phyloP scores from a whole-genome alignment of 768 basidiomycete species.

The Termitomyces titanicus region DNA sequence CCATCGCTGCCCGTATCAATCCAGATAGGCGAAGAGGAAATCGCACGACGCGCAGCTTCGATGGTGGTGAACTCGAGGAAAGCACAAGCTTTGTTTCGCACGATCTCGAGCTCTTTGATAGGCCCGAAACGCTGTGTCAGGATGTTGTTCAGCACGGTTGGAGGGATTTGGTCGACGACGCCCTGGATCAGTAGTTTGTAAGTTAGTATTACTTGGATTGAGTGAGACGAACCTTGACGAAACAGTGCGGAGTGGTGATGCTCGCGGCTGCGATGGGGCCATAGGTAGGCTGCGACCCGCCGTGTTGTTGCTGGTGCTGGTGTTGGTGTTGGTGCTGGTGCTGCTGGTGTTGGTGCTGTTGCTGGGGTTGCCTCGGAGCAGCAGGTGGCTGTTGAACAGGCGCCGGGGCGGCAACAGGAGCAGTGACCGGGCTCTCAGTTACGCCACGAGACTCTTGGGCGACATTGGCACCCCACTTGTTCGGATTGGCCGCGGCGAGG shows the following conservation, averaged over 20 bases:
- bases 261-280: conserved; percentile 54
- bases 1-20: conserved; percentile 63
- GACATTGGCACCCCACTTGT: conserved; percentile 83
- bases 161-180: conserved; percentile 64
- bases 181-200: conserved; percentile 28
- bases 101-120: conserved; percentile 86
- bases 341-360: neutral
- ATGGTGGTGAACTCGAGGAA: conserved; percentile 85
- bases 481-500: conserved; percentile 77
- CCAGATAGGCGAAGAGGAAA: conserved; percentile 70
- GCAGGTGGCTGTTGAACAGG: conserved; percentile 28
- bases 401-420: conserved; percentile 20
- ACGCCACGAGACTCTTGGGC: conserved; percentile 75
- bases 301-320: conserved; percentile 31
- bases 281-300: conserved; percentile 15
- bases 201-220: conserved; percentile 2
- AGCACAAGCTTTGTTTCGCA: conserved; percentile 85
- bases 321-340: conserved; percentile 28
- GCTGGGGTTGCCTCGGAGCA: conserved; percentile 16
- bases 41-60: conserved; percentile 84
- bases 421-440: conserved; percentile 47
- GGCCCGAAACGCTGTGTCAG: conserved; percentile 70
- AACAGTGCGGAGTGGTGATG: conserved; percentile 75
- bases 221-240: conserved; percentile 72
- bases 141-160: conserved; percentile 41